Evolutionary conservation across 2,329 filamentous ascomycete species (phyloP).

Genomic region (Fusarium sublunatum): DNA sequence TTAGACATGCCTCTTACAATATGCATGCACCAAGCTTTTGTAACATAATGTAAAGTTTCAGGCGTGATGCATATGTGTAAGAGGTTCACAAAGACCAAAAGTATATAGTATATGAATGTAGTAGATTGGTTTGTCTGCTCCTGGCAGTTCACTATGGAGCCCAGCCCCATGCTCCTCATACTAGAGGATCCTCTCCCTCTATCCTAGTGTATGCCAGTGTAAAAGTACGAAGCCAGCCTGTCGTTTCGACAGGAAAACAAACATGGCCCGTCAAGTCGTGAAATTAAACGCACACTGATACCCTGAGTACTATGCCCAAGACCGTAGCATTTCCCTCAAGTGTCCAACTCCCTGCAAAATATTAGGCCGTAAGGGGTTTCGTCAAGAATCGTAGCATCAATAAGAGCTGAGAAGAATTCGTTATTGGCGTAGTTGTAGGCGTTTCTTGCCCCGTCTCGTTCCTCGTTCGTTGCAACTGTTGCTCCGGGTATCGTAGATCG

Average conservation of each 20-base stretch:
- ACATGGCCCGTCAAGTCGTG: conserved; percentile 28
- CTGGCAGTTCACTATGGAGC: conserved; percentile 45
- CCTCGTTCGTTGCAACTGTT: conserved; percentile 28
- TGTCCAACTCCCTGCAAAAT: conserved; percentile 26
- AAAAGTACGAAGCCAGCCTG: conserved; percentile 9
- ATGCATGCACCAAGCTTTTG: neutral
- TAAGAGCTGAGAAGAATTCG: conserved; percentile 26
- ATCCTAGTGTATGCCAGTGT: conserved; percentile 25
- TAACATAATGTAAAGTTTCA: neutral
- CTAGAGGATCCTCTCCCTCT: conserved; percentile 31
- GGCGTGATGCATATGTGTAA: neutral
- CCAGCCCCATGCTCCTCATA: conserved; percentile 38
- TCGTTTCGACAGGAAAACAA: conserved; percentile 25
- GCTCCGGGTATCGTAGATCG: conserved; percentile 30
- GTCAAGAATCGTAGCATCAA: conserved; percentile 42
- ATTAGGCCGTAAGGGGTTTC: conserved; percentile 35
- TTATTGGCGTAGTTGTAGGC: conserved; percentile 26
- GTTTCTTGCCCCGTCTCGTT: conserved; percentile 29
- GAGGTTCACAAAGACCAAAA: neutral
- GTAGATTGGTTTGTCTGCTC: conserved; percentile 38
- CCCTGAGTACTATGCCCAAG: conserved; percentile 26
- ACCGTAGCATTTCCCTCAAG: conserved; percentile 12
- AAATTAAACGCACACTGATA: conserved; percentile 26
- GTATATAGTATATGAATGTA: neutral
- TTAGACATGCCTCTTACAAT: neutral